Percentiles rank a stretch among this genome's conserved stretches.
phyloP scores from a whole-genome alignment of 192 early-diverging fungal species.

The Haplosporangium gracile region DNA sequence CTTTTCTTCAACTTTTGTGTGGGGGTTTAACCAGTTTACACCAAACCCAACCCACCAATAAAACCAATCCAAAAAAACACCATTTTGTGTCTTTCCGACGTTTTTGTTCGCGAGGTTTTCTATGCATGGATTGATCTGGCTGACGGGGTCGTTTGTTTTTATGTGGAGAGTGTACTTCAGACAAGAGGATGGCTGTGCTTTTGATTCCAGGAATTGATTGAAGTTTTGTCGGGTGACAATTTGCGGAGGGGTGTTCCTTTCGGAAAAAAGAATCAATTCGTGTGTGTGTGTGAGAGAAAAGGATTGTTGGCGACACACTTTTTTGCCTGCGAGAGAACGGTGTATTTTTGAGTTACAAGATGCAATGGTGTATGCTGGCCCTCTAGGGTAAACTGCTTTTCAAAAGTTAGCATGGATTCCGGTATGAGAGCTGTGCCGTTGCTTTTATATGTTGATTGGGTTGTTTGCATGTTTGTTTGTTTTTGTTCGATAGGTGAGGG shows the following conservation, averaged over 20 bases:
- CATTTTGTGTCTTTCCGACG: background rate
- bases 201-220: no score
- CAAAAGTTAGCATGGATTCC: background rate
- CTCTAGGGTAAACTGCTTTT: background rate
- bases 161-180: no score
- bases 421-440: background rate
- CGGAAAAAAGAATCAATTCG: no score
- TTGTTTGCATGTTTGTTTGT: background rate
- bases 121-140: background rate
- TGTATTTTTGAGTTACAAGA: background rate
- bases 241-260: no score
- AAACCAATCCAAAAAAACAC: slow-evolving; percentile 9
- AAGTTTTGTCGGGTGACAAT: no score
- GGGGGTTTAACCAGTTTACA: background rate
- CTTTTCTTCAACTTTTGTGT: background rate
- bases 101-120: background rate
- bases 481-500: background rate
- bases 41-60: background rate
- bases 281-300: no score
- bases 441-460: background rate
- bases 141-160: no score
- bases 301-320: no score
- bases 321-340: background rate
- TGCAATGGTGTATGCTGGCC: background rate
- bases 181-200: no score